Evolutionary conservation across 352 stramenopile species (phyloP), one percentile per base, ranked within the genome.

Genomic region (Pythium brassicae): DNA sequence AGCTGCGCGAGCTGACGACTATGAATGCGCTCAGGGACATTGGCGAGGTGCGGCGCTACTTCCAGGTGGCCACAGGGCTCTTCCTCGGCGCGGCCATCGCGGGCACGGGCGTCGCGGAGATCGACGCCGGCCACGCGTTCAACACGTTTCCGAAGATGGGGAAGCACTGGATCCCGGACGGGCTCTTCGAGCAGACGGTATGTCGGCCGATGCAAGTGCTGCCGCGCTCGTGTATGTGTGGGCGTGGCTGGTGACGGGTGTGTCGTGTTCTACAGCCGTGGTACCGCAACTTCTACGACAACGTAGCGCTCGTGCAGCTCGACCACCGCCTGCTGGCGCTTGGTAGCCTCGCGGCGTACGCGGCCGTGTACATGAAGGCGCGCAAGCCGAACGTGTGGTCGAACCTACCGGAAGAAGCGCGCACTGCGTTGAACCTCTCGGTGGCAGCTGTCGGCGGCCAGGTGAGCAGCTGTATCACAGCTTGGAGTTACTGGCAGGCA

Each of bases 81-180:
- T 74, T 74, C 4, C 55, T 72, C 3, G 59, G 63, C 7, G 79
- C 79, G 1, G 65, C 71, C 0, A 55, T 75, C 10, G 74, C 71
- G 2, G 76, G 79, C 0, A 76, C 76, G 2, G 46, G 82, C 0
- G 96, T 99, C 3, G 95, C 96, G 2, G 94, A 96, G 39, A 98
- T 98, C 64, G 96, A 98, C 69, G 96, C 92, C 0, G 97, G 97
- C n/a, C 81, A 84, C 17, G 94, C 94, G n/a, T 99, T 97, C 84
- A 98, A 99, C 68, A 97, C 85, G 45, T 99, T 94, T 51, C 96
- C 96, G 19, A 93, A 94, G 57, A 98, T 98, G 92, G 70, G 73
- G 43, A 78, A 84, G 20, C 71, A 72, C 26, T 97, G 87, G 87
- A 90, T 99, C 50, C 95, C 96, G 10, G 60, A 78, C 15, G 76